Evolutionary conservation across 371 early-diverging fungal genomes (phyloP), one percentile per base, ranked within the genome.

Genomic region (Mortierella polycephala): DNA sequence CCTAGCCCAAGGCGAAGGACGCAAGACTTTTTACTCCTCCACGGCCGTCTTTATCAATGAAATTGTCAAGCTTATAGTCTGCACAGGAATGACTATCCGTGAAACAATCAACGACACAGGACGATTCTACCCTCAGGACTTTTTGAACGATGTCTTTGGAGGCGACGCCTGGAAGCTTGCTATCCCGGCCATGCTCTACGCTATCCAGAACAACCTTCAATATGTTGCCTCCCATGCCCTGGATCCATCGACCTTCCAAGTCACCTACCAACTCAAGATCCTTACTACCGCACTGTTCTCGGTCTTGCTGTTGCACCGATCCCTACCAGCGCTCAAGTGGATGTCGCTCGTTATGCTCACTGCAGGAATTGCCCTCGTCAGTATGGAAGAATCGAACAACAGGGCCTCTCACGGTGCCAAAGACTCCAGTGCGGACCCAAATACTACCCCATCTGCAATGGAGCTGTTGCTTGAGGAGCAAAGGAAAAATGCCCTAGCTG

Each of bases 191-290:
- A 85, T 85, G 37, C 86, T 98, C n/a, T 98, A 98, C 81, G 87
- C 96, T 42, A 84, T 98, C 62, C 98, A 98, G 83, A 98, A 98
- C 83, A 98, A 98, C 75, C 83, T 98, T 61, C 97, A 96, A 83
- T 98, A 96, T 67, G 86, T 94, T 4, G 96, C 98, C 2, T 94
- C 94, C 10, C 86, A 93, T 50, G 85, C 89, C 13, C 85, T 98
- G n/a, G 97, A 97, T 63, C 96, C 98, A 5, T 97, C 97, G 7
- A 96, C 96, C 5, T 98, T 97, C 81, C 96, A 96, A 84, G 96
- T 98, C 50, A 96, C 96, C 10, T 98, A 98, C 81, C 98, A 98
- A 75, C 85, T 98, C 72, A 98, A 98, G 84, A 97, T 98, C 74
- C 85, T 98, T 55, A 96, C 98, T 1, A 96, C 98, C 1, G 98